Evolutionary conservation across 805 yeast genomes (phyloP).

Genomic region (Lipomyces orientalis): DNA sequence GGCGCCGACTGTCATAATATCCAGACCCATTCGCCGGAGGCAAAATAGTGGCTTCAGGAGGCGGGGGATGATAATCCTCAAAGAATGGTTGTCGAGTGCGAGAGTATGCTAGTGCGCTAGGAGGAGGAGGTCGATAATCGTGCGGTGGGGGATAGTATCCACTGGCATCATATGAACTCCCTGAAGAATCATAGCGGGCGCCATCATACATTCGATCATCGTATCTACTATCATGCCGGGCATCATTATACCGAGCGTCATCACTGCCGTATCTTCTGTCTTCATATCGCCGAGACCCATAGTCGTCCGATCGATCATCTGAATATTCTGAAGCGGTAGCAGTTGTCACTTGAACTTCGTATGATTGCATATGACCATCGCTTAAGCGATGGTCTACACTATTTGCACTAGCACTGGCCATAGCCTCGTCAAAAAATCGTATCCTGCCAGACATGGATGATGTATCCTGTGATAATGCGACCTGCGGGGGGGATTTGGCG

Average conservation of each 20-base stretch:
- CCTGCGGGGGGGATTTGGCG: not conserved
- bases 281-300: constrained; percentile 7
- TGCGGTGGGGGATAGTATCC: not conserved
- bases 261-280: not conserved
- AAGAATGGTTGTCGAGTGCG: constrained; percentile 1
- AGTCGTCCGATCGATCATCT: constrained; percentile 17
- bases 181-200: not conserved
- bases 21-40: constrained; percentile 10
- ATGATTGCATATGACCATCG: not conserved
- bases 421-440: not conserved
- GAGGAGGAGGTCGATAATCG: constrained; percentile 1
- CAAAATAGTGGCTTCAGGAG: constrained; percentile 19
- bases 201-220: not conserved
- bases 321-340: constrained; percentile 6
- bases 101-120: not conserved
- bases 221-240: not conserved
- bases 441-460: not conserved
- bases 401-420: not conserved
- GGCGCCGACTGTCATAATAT: not conserved
- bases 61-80: constrained; percentile 26
- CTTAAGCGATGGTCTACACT: not conserved
- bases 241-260: not conserved
- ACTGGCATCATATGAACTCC: not conserved
- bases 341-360: not conserved
- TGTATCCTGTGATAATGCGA: not conserved